Conservation (phyloP, 2,329 filamentous ascomycete genomes). For the Colletotrichum sp. region DNA sequence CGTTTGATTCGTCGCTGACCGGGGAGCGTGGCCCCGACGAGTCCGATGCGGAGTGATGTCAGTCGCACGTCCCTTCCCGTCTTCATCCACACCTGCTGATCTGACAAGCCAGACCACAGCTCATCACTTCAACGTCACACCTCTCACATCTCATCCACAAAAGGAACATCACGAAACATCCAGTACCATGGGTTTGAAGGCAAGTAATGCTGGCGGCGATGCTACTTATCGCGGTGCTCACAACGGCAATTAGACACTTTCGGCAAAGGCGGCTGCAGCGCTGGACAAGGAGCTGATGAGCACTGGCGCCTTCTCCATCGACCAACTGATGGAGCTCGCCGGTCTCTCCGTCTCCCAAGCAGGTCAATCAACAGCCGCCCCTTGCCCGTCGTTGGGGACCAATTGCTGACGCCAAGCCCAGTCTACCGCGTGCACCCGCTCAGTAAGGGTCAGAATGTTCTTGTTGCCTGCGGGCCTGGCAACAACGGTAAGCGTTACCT, state of each 20-base stretch:
- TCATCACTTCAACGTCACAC: neutral
- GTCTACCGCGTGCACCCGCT: conserved; percentile 86
- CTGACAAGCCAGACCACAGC: neutral
- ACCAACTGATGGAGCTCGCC: conserved; percentile 97
- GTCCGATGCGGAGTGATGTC: conserved; percentile 26
- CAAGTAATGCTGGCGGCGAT: conserved; percentile 24
- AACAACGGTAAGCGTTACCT: conserved; percentile 61
- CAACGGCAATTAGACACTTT: conserved; percentile 71
- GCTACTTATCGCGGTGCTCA: neutral
- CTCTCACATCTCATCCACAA: neutral
- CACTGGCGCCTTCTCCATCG: conserved; percentile 84
- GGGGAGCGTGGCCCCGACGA: neutral
- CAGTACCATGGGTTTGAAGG: conserved; percentile 23
- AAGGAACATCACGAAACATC: neutral
- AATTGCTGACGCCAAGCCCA: conserved; percentile 36
- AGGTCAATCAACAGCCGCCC: conserved; percentile 50
- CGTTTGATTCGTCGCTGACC: conserved; percentile 11
- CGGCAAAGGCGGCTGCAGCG: conserved; percentile 84
- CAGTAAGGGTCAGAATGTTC: conserved; percentile 71
- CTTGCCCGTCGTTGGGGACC: neutral
- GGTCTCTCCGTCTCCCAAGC: conserved; percentile 93
- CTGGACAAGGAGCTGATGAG: conserved; percentile 96
- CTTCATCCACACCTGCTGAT: neutral
- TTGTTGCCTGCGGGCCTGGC: conserved; percentile 90
- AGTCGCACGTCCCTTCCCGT: conserved; percentile 16